Conservation (phyloP, 176 grass and related monocot genomes). For the Oryza longistaminata region DNA sequence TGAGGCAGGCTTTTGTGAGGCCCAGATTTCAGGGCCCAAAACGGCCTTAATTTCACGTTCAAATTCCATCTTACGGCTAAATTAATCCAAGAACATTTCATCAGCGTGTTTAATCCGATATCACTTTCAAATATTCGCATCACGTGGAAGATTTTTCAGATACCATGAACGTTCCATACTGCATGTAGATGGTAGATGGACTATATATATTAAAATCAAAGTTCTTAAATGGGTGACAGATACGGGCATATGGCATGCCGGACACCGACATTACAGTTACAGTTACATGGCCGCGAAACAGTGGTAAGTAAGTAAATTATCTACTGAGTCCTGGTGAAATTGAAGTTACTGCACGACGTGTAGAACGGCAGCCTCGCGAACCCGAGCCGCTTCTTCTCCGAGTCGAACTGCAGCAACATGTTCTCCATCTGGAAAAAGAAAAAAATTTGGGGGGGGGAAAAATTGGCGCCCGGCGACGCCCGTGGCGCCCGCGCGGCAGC, state of each 20-base stretch:
- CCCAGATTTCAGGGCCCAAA: background rate
- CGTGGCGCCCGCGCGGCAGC: constrained; percentile 3
- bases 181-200: background rate
- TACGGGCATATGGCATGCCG: background rate
- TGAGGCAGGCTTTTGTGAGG: background rate
- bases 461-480: constrained; percentile 60
- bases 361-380: constrained; percentile 7
- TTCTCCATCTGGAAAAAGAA: constrained; percentile 64
- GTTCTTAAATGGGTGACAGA: background rate
- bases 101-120: background rate
- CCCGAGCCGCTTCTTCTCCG: constrained; percentile 39
- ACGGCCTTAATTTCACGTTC: too few species aligned
- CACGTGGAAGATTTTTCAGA: background rate
- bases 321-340: constrained; percentile 26
- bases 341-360: constrained; percentile 30
- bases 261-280: background rate
- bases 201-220: background rate
- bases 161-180: too few species aligned
- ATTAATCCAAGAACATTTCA: too few species aligned
- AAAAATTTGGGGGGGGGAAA: too few species aligned
- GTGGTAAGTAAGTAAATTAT: background rate
- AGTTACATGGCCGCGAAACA: background rate
- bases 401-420: constrained; percentile 54
- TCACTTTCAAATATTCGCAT: background rate
- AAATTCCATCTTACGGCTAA: too few species aligned